These are phyloP conservation scores for Saccharomyces hybrid DNA, from an alignment of 1,139 yeast genomes.

Conservation along the genomic window DNA sequence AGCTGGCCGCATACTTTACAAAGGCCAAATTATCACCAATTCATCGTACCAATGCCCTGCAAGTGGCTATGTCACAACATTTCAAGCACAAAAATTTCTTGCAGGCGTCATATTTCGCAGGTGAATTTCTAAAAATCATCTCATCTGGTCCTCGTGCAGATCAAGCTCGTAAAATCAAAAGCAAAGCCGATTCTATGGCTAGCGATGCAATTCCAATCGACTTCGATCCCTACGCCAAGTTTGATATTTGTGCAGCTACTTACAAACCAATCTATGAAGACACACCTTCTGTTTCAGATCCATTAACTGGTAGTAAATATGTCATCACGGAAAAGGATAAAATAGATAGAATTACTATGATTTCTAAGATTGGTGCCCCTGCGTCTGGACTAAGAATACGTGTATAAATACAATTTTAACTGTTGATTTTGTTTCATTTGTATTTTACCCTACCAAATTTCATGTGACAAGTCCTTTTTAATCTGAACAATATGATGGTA, in stretches of 20 bases:
- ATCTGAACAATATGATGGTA: neutral
- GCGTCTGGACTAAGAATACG: conserved; percentile 77
- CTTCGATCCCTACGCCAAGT: conserved; percentile 86
- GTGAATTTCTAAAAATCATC: conserved; percentile 63
- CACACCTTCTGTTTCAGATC: conserved; percentile 60
- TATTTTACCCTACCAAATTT: neutral
- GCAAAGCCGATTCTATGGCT: conserved; percentile 70
- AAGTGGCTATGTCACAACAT: conserved; percentile 91
- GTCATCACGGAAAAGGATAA: conserved; percentile 70
- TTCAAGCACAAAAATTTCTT: conserved; percentile 83
- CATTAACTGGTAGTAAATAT: conserved; percentile 88
- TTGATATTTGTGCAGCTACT: conserved; percentile 82
- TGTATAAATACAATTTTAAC: neutral
- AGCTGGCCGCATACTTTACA: conserved; percentile 93
- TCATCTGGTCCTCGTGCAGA: conserved; percentile 77
- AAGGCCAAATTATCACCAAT: conserved; percentile 72
- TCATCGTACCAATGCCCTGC: conserved; percentile 81
- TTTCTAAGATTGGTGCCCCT: conserved; percentile 84
- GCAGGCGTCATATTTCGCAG: conserved; percentile 85
- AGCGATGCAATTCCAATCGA: conserved; percentile 85
- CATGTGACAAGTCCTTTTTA: neutral
- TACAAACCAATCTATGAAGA: conserved; percentile 85
- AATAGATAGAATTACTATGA: conserved; percentile 64
- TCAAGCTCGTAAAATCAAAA: conserved; percentile 76
- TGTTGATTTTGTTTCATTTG: neutral